Conservation (phyloP, 2,329 filamentous ascomycete genomes). For the Huntiella savannae region DNA sequence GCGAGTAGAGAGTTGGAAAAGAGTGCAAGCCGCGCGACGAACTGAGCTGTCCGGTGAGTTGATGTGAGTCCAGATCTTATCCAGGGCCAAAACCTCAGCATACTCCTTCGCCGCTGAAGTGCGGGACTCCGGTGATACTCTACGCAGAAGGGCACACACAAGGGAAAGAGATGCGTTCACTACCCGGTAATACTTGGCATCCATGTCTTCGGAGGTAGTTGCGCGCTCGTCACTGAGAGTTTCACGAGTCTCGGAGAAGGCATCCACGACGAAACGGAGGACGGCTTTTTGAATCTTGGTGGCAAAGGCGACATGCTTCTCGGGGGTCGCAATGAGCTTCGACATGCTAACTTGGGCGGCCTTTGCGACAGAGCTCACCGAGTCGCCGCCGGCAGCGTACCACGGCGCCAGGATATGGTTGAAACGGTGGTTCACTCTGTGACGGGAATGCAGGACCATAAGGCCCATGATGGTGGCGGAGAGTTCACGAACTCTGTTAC, state of each 20-base stretch:
- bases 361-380: constrained; percentile 54
- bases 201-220: constrained; percentile 65
- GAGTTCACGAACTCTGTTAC: constrained; percentile 62
- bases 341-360: constrained; percentile 62
- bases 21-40: constrained; percentile 30
- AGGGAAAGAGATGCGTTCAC: constrained; percentile 35
- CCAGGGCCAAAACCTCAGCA: constrained; percentile 44
- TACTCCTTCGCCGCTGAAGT: constrained; percentile 43
- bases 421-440: constrained; percentile 66
- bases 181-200: constrained; percentile 71
- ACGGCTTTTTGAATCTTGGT: constrained; percentile 65
- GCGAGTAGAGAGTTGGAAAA: constrained; percentile 30
- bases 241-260: constrained; percentile 58
- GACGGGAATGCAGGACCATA: constrained; percentile 44
- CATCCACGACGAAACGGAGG: constrained; percentile 62
- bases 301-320: constrained; percentile 62
- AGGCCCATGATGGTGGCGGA: neutral
- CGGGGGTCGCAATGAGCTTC: constrained; percentile 56
- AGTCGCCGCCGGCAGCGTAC: constrained; percentile 78
- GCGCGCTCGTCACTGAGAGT: constrained; percentile 81
- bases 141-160: constrained; percentile 32
- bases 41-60: constrained; percentile 40
- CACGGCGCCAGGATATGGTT: constrained; percentile 69
- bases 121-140: constrained; percentile 28
- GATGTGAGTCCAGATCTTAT: constrained; percentile 47